Base-by-base conservation (phyloP, 768 basidiomycete species). In the Naematelia encephala region DNA sequence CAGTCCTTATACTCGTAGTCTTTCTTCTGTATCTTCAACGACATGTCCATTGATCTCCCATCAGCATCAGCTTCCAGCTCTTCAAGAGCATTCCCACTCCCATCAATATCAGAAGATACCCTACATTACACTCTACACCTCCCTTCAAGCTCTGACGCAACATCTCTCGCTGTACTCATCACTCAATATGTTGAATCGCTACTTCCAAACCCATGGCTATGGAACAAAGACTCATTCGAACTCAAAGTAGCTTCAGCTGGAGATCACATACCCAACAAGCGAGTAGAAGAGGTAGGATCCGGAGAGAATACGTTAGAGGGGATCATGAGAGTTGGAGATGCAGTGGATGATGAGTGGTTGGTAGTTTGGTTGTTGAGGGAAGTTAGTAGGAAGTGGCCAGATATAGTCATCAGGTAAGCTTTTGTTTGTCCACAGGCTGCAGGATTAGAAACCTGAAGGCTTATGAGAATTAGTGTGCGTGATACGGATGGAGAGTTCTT, bases 341-440 rank as follows among this genome's bases (percentile, higher is more conserved):
- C 86, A 53, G 83, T 98, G n/a, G 93, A 99, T 76, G 96, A 99
- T 69, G 96, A 99, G 78, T 99, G 96, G 96, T 87, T 86, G 73
- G 82, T 84, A 13, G 91, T 97, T 16, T 98, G 90, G 90, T 80
- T 98, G 48, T 79, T 98, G 58, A 83, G 81, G 67, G 83, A 90
- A 76, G 81, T 94, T 57, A 87, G 86, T 61, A 78, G 81, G 42
- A 84, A 84, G 61, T 93, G 88, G 87, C 57, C 61, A 19, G 87
- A 91, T 64, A 76, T 92, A 34, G 84, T 83, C 10, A 84, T 91
- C 56, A 86, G 87, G 91, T 92, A 64, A 58, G 82, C 73, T 13
- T 13, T 54, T 5, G 16, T 54, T 16, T 13, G 25, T 21, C 14
- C 16, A 26, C 19, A 54, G 27, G 29, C 10, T n/a, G n/a, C n/a